Base-by-base conservation (phyloP, 768 basidiomycete species). In the Melanogaster broomeanus region DNA sequence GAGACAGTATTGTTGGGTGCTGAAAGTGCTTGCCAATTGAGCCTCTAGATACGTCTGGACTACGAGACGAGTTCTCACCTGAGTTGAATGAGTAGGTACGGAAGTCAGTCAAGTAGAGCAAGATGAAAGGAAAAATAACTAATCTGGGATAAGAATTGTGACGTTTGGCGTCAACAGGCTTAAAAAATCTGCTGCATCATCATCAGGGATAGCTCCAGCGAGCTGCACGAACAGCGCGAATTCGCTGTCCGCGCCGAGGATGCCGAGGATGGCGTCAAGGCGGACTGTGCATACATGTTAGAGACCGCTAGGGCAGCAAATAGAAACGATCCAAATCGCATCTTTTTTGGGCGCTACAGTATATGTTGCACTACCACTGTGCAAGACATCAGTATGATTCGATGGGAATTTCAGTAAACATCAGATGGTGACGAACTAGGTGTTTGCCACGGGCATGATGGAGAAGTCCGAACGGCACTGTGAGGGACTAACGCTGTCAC, bases 1-100 rank as follows among this genome's bases (percentile, higher is more conserved):
- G 45, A 46, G 25, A 46, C 45, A 10, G 45, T 46, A 46, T 18
- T 33, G 19, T 46, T 35, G n/a, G 45, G 45, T 35, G 45, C 45
- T 46, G 12, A 9, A 9, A 13, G 12, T 22, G 7, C 18, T 12
- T 6, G 21, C 3, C 22, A 6, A 41, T 24, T n/a, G 13, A 21
- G 40, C 21, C 7, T 22, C 18, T 13, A 41, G 12, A 8, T 13
- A 22, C 19, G 13, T 13, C n/a, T 22, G 24, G 21, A 41, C 12
- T 13, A 13, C 12, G 21, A 21, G 7, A 22, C 8, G 40, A 41
- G 13, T 13, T 9, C 40, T 41, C 21, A 41, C 40, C 40, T 6
- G 40, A 41, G 9, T 21, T 41, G 21, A 21, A 24, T 21, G 21
- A 22, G 40, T 24, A 24, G 21, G 22, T 21, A 13, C 9, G 40